phyloP scores from a whole-genome alignment of 2,329 filamentous ascomycete species.

The Pseudopyricularia javanii region DNA sequence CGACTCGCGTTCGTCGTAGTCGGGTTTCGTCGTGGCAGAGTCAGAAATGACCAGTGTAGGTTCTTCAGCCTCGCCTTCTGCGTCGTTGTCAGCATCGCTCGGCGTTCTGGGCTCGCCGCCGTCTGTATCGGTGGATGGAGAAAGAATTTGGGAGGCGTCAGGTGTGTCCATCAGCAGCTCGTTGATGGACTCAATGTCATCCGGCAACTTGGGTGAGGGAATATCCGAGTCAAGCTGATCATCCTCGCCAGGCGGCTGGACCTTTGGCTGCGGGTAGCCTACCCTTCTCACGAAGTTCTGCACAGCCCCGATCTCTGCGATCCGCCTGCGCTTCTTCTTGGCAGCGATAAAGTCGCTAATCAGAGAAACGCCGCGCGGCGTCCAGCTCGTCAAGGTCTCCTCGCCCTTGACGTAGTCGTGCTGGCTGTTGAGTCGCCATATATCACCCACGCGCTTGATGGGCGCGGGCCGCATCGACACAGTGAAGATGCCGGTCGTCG shows the following conservation, averaged over 20 bases:
- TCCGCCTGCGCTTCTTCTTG: constrained; percentile 59
- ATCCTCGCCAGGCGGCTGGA: constrained; percentile 16
- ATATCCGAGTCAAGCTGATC: constrained; percentile 22
- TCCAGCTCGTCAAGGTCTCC: constrained; percentile 74
- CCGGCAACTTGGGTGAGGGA: constrained; percentile 19
- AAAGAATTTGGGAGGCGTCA: constrained; percentile 24
- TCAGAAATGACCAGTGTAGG: constrained; percentile 6
- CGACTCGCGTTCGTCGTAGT: constrained; percentile 33
- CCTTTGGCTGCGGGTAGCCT: constrained; percentile 30
- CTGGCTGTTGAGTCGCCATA: constrained; percentile 93
- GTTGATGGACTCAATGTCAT: constrained; percentile 39
- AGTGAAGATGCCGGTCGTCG: constrained; percentile 76
- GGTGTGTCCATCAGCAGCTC: constrained; percentile 47
- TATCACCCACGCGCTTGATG: constrained; percentile 80
- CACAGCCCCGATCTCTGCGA: constrained; percentile 69
- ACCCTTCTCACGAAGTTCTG: constrained; percentile 53
- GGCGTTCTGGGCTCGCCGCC: constrained; percentile 5
- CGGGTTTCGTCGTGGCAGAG: constrained; percentile 15
- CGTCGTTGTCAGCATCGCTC: constrained; percentile 7
- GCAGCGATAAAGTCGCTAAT: constrained; percentile 76
- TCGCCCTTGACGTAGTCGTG: constrained; percentile 96
- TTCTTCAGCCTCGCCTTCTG: constrained; percentile 16
- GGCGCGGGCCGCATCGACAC: constrained; percentile 76
- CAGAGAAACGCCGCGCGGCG: constrained; percentile 77
- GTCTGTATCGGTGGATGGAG: constrained; percentile 7